These are phyloP conservation scores for Williopsis jadinii DNA, from an alignment of 1,139 yeast genomes.

Conservation along the genomic window DNA sequence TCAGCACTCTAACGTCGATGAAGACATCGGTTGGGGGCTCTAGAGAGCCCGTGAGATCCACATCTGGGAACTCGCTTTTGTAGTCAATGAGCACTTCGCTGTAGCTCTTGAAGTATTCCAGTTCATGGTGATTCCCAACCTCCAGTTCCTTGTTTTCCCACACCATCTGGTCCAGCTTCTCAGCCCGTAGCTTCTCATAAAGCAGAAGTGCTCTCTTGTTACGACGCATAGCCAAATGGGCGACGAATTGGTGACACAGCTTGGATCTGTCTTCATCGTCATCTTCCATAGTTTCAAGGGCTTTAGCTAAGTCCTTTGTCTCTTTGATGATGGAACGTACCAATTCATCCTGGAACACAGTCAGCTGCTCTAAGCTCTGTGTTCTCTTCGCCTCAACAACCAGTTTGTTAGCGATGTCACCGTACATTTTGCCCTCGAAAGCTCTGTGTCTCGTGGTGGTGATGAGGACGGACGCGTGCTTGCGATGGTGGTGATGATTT, in stretches of 20 bases:
- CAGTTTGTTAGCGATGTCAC: constrained; percentile 78
- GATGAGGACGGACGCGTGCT: neutral
- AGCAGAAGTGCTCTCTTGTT: constrained; percentile 87
- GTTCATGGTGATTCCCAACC: constrained; percentile 51
- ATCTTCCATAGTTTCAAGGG: constrained; percentile 29
- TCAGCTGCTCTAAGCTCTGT: constrained; percentile 55
- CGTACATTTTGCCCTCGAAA: constrained; percentile 54
- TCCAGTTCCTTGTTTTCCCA: constrained; percentile 48
- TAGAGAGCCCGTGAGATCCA: constrained; percentile 83
- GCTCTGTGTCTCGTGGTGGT: neutral
- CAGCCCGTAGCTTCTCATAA: constrained; percentile 67
- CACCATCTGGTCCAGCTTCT: constrained; percentile 56
- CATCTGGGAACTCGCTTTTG: constrained; percentile 73
- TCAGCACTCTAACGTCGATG: constrained; percentile 86
- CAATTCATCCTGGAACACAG: constrained; percentile 71
- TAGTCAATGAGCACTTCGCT: constrained; percentile 66
- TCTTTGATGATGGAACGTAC: constrained; percentile 54
- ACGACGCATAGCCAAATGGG: constrained; percentile 55
- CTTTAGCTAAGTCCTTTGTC: constrained; percentile 49
- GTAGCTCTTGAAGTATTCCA: constrained; percentile 67
- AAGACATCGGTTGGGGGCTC: constrained; percentile 90
- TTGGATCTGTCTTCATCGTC: constrained; percentile 4
- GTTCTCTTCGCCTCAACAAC: constrained; percentile 81
- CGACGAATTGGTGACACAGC: constrained; percentile 10
- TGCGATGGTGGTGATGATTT: too few relatives aligned